Conservation (phyloP, 2,329 filamentous ascomycete genomes). For the Tolypocladium inflatum region DNA sequence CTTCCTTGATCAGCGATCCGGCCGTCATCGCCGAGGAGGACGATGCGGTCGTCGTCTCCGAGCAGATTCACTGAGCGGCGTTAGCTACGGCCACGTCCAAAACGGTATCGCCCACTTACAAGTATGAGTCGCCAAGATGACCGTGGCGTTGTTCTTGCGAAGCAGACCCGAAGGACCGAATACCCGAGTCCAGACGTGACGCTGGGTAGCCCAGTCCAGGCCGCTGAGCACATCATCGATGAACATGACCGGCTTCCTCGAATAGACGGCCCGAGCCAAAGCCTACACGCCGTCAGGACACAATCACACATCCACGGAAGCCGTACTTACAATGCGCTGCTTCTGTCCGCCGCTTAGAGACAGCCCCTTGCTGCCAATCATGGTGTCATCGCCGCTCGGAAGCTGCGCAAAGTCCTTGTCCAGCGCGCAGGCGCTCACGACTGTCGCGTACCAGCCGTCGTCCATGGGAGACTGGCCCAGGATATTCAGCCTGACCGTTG, state of each 20-base stretch:
- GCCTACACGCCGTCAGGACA: not conserved
- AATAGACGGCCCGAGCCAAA: not conserved
- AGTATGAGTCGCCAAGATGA: not conserved
- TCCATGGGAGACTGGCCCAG: constrained; percentile 4
- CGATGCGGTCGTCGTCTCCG: not conserved
- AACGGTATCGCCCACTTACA: not conserved
- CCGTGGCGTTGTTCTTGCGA: not conserved
- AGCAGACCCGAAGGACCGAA: not conserved
- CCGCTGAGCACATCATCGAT: not conserved
- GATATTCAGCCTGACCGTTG: constrained; percentile 8
- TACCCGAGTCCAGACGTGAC: not conserved
- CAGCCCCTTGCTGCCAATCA: not conserved
- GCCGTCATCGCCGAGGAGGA: not conserved
- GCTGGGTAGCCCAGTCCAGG: not conserved
- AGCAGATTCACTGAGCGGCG: not conserved
- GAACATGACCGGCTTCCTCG: not conserved
- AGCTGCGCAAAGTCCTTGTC: constrained; percentile 8
- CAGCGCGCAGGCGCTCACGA: constrained; percentile 5
- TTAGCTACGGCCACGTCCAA: not conserved
- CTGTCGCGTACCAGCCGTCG: constrained; percentile 5
- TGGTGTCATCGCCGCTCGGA: constrained; percentile 3
- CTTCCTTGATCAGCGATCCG: not conserved
- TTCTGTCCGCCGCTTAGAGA: constrained; percentile 1
- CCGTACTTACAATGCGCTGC: not conserved
- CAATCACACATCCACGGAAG: not conserved